Evolutionary conservation across 2,329 filamentous ascomycete genomes (phyloP).

Genomic region (Talaromyces funiculosus): DNA sequence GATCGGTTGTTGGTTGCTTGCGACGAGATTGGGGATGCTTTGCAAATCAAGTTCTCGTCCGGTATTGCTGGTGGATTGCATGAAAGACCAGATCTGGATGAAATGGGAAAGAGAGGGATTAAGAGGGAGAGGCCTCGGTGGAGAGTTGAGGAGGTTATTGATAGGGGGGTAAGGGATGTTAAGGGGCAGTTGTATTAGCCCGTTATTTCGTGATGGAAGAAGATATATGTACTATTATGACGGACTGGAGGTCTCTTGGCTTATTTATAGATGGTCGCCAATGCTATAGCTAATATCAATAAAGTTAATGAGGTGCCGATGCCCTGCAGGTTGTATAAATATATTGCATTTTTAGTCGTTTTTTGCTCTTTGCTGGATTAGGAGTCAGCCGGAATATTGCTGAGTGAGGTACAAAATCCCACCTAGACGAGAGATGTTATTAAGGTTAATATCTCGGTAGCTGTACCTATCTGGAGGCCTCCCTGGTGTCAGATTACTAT

Average conservation of each 20-base stretch:
- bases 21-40: slow-evolving; percentile 78
- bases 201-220: not conserved
- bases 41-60: slow-evolving; percentile 89
- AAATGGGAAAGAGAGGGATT: slow-evolving; percentile 25
- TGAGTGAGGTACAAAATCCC: too few relatives aligned
- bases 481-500: too few relatives aligned
- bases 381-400: too few relatives aligned
- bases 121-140: slow-evolving; percentile 63
- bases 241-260: not conserved
- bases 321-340: too few relatives aligned
- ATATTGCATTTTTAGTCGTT: too few relatives aligned
- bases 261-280: not conserved
- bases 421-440: too few relatives aligned
- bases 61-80: slow-evolving; percentile 78
- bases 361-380: too few relatives aligned
- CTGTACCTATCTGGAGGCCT: too few relatives aligned
- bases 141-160: slow-evolving; percentile 67
- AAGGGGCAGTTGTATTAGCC: slow-evolving; percentile 59
- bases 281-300: not conserved
- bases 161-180: slow-evolving; percentile 63
- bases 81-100: slow-evolving; percentile 54
- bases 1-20: slow-evolving; percentile 83
- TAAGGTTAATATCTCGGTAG: too few relatives aligned
- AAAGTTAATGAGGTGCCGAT: not conserved
- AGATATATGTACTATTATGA: not conserved